These are phyloP conservation scores for Mycena alexandri DNA, from an alignment of 768 basidiomycete genomes.

Conservation along the genomic window DNA sequence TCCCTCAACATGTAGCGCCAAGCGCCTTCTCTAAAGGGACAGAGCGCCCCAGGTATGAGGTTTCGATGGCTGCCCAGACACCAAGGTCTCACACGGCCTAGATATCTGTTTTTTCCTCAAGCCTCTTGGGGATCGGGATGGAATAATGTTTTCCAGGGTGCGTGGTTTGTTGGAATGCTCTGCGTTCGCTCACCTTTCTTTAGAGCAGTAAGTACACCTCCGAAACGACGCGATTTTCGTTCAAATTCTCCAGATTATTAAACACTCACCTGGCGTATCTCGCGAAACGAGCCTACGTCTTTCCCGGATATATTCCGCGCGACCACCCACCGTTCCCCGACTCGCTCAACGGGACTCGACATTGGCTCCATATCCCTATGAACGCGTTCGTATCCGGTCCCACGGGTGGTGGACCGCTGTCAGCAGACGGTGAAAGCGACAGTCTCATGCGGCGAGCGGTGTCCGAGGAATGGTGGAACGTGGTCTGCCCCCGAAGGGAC, in stretches of 20 bases:
- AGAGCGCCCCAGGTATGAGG: neutral
- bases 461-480: constrained; percentile 17
- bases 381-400: constrained; percentile 31
- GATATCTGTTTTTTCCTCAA: constrained; percentile 10
- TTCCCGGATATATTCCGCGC: constrained; percentile 16
- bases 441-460: constrained; percentile 1
- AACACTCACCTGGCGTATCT: constrained; percentile 30
- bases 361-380: constrained; percentile 24
- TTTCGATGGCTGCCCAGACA: too few species aligned
- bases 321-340: constrained; percentile 34
- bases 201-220: constrained; percentile 8
- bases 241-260: constrained; percentile 5
- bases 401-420: constrained; percentile 18
- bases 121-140: constrained; percentile 1
- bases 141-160: constrained; percentile 22
- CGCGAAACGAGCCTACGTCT: constrained; percentile 19
- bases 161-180: too few species aligned
- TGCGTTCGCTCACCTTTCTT: too few species aligned
- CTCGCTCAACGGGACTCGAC: constrained; percentile 15
- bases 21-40: neutral
- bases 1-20: constrained; percentile 11
- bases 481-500: constrained; percentile 6
- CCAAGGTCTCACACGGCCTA: neutral
- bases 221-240: neutral
- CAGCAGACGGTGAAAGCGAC: neutral